A percentile compares a stretch with the other conserved stretches of the same genome.
phyloP scores from a whole-genome alignment of 768 basidiomycete genomes.

The Tulasnella sp. region DNA sequence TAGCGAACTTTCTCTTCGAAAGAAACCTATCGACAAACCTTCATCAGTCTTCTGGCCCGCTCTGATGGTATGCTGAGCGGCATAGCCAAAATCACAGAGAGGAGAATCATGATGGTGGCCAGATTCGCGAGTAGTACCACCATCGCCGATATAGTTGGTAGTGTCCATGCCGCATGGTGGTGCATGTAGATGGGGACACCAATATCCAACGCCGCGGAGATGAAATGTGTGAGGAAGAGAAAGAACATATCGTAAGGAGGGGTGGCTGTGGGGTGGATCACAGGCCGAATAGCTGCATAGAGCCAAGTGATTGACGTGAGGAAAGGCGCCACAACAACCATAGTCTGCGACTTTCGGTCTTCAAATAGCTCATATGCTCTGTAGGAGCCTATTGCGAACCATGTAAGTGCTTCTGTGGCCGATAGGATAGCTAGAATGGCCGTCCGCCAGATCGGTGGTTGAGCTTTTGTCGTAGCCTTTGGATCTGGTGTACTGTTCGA shows the following conservation, averaged over 20 bases:
- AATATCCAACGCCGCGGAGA: slow-evolving; percentile 37
- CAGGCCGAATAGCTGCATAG: slow-evolving; percentile 32
- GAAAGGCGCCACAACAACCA: slow-evolving; percentile 25
- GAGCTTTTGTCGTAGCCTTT: neutral
- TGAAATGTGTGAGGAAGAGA: slow-evolving; percentile 42
- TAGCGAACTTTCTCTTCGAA: neutral
- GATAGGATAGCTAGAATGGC: slow-evolving; percentile 44
- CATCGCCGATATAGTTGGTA: slow-evolving; percentile 30
- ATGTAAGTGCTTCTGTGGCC: slow-evolving; percentile 43
- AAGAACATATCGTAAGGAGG: slow-evolving; percentile 52
- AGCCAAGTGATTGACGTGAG: slow-evolving; percentile 46
- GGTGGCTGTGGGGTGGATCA: slow-evolving; percentile 43
- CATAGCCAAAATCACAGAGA: slow-evolving; percentile 46
- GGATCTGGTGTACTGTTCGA: neutral
- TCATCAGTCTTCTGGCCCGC: slow-evolving; percentile 41
- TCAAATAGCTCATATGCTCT: slow-evolving; percentile 30
- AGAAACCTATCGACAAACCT: slow-evolving; percentile 37
- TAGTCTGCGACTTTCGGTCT: neutral
- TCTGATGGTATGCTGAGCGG: slow-evolving; percentile 52
- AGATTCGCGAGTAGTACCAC: slow-evolving; percentile 33
- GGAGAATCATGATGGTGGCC: slow-evolving; percentile 31
- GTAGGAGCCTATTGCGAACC: slow-evolving; percentile 51
- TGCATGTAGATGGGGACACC: slow-evolving; percentile 46
- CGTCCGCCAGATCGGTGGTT: slow-evolving; percentile 48
- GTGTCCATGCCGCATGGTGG: slow-evolving; percentile 32